Evolutionary conservation across 257 asterid genomes (phyloP).

Genomic region (Oldenlandia corymbosa): DNA sequence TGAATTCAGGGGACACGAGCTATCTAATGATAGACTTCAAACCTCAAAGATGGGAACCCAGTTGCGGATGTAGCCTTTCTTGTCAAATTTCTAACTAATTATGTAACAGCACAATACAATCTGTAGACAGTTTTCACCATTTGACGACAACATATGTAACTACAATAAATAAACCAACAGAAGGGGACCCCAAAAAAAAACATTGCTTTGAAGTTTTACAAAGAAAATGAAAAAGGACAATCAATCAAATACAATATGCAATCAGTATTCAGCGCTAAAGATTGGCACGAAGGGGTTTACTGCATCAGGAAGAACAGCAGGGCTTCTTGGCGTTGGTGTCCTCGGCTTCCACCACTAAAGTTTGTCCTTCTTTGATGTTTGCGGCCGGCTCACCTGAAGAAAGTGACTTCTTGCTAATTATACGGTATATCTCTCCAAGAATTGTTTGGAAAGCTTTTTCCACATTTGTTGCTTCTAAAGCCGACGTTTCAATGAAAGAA

Average conservation of each 20-base stretch:
- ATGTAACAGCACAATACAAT: neutral
- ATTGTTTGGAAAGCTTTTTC: conserved; percentile 82
- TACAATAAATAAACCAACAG: neutral
- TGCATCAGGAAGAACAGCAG: conserved; percentile 59
- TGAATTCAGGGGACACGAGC: too few species aligned
- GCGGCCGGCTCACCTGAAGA: conserved; percentile 61
- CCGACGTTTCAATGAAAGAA: conserved; percentile 84
- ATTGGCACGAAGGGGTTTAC: neutral
- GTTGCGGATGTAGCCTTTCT: neutral
- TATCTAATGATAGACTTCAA: too few species aligned
- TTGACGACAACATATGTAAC: conserved; percentile 8
- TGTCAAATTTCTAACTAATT: neutral
- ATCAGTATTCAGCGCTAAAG: neutral
- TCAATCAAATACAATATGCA: neutral
- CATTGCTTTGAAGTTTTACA: conserved; percentile 1
- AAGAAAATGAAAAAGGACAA: neutral
- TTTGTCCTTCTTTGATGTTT: conserved; percentile 69
- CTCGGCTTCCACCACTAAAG: conserved; percentile 69
- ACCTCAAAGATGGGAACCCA: too few species aligned
- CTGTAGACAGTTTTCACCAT: neutral
- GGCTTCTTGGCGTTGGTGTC: conserved; percentile 49
- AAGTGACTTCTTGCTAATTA: conserved; percentile 76
- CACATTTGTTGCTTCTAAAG: conserved; percentile 81
- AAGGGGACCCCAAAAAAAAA: neutral
- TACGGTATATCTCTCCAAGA: conserved; percentile 79